These are phyloP conservation scores for Gilbertella persicaria DNA, from an alignment of 371 early-diverging fungal species.

Conservation along the genomic window DNA sequence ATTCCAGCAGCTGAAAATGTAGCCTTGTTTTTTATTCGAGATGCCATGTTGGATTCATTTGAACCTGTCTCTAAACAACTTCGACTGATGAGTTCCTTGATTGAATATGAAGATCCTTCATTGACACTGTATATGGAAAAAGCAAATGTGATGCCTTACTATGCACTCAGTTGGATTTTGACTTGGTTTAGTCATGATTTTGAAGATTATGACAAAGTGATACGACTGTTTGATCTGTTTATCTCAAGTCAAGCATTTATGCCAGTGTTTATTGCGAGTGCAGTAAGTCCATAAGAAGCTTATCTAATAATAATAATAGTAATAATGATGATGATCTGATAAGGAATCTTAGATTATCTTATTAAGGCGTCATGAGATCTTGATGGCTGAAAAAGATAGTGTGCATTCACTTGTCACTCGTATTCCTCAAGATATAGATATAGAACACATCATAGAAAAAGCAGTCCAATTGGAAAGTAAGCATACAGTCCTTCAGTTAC, in stretches of 20 bases:
- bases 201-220: slow-evolving; percentile 54
- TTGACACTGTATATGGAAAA: slow-evolving; percentile 37
- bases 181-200: slow-evolving; percentile 90
- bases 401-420: slow-evolving; percentile 63
- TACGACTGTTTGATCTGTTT: slow-evolving; percentile 79
- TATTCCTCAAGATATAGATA: slow-evolving; percentile 58
- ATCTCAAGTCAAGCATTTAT: slow-evolving; percentile 73
- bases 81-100: slow-evolving; percentile 46
- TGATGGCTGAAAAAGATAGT: slow-evolving; percentile 58
- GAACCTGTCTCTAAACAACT: slow-evolving; percentile 51
- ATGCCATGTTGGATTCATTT: slow-evolving; percentile 55
- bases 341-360: slow-evolving; percentile 45
- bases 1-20: slow-evolving; percentile 56
- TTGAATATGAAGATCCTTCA: slow-evolving; percentile 48
- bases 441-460: slow-evolving; percentile 50
- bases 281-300: slow-evolving; percentile 33
- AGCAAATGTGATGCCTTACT: slow-evolving; percentile 70
- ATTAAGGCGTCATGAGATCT: slow-evolving; percentile 50
- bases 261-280: slow-evolving; percentile 75
- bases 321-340: background rate
- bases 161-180: slow-evolving; percentile 82
- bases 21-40: slow-evolving; percentile 51
- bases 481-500: slow-evolving; percentile 49
- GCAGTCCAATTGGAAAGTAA: slow-evolving; percentile 47
- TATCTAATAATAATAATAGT: background rate